Percentiles rank a stretch among this genome's conserved stretches.
These are phyloP conservation scores for Coemansia sp. DNA, from an alignment of 192 early-diverging fungal genomes.

Conservation along the genomic window DNA sequence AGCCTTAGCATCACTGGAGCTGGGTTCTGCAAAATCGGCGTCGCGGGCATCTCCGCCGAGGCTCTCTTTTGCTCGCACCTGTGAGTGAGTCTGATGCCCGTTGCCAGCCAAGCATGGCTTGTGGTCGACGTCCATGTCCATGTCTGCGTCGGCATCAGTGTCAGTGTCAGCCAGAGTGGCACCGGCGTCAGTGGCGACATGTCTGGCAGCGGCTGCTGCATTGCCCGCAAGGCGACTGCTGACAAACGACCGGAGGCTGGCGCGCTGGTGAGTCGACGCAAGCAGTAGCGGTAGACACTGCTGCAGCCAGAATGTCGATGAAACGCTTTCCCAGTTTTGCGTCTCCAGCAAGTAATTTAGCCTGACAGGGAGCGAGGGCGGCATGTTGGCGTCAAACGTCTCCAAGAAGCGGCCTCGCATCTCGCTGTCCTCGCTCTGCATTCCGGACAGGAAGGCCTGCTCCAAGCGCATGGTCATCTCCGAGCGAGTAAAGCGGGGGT, in stretches of 20 bases:
- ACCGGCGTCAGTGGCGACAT: background rate
- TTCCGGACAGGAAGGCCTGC: constrained; percentile 92
- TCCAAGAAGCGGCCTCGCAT: constrained; percentile 80
- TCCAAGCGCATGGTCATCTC: constrained; percentile 95
- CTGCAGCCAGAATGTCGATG: constrained; percentile 87
- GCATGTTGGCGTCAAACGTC: constrained; percentile 82
- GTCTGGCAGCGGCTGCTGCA: constrained; percentile 1
- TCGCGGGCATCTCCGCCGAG: background rate
- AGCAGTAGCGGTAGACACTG: constrained; percentile 90
- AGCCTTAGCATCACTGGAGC: background rate
- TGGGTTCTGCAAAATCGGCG: background rate
- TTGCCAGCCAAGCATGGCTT: background rate
- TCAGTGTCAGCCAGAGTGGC: background rate
- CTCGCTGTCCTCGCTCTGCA: constrained; percentile 75
- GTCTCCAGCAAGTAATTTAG: constrained; percentile 88
- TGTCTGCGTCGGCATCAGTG: background rate
- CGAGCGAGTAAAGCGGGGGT: constrained; percentile 78
- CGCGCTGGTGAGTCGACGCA: constrained; percentile 60
- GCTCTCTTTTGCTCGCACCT: background rate
- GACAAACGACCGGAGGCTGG: constrained; percentile 20
- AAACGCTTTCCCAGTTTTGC: constrained; percentile 96
- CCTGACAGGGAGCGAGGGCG: constrained; percentile 67
- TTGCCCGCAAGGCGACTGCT: constrained; percentile 8
- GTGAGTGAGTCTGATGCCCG: background rate
- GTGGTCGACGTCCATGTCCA: constrained; percentile 26